phyloP scores from a whole-genome alignment of 352 stramenopile genomes.

The Globisporangium okanoganense region DNA sequence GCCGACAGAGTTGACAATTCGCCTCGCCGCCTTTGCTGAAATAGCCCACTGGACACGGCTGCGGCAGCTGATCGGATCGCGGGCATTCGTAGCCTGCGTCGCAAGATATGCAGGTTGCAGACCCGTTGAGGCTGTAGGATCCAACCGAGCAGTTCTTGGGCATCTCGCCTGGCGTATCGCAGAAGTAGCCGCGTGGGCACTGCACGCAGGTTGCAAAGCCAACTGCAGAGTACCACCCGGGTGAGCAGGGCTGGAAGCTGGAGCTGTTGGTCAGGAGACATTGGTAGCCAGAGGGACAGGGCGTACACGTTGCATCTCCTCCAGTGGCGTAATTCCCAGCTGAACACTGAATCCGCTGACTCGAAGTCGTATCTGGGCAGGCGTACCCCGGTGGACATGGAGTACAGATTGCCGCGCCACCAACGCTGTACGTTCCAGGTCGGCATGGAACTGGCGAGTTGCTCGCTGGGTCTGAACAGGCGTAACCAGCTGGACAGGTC shows the following conservation, averaged over 20 bases:
- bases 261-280: constrained; percentile 68
- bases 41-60: constrained; percentile 83
- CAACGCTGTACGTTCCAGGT: constrained; percentile 57
- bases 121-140: constrained; percentile 72
- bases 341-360: constrained; percentile 37
- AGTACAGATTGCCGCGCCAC: constrained; percentile 47
- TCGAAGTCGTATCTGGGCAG: constrained; percentile 59
- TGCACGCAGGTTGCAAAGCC: constrained; percentile 59
- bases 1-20: constrained; percentile 60
- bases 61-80: constrained; percentile 58
- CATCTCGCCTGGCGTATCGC: constrained; percentile 54
- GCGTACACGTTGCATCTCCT: constrained; percentile 46
- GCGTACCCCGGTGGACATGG: constrained; percentile 67
- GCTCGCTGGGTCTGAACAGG: constrained; percentile 38
- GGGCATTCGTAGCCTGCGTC: constrained; percentile 83
- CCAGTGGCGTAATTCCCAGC: constrained; percentile 57
- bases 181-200: constrained; percentile 83
- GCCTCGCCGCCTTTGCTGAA: constrained; percentile 76
- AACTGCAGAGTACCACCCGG: constrained; percentile 63
- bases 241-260: constrained; percentile 45
- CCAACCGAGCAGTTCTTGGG: constrained; percentile 72
- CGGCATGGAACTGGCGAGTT: constrained; percentile 32
- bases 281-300: constrained; percentile 72
- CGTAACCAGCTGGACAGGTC: constrained; percentile 53
- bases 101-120: constrained; percentile 65